Evolutionary conservation across 805 yeast genomes (phyloP).

Genomic region (Saturnispora hagleri): DNA sequence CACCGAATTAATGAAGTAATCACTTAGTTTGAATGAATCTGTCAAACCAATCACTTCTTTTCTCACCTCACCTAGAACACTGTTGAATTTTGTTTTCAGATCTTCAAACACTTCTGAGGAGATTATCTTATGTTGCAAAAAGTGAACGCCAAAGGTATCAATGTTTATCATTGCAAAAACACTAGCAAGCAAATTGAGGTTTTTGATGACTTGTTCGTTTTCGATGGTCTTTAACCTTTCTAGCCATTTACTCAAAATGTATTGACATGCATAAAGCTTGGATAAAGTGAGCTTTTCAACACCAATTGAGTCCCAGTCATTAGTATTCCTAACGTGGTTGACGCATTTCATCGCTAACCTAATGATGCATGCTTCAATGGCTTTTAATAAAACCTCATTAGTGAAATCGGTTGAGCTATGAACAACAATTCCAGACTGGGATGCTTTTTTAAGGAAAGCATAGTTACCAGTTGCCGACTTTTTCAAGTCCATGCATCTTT

Average conservation of each 20-base stretch:
- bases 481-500: constrained; percentile 30
- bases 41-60: constrained; percentile 68
- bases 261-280: constrained; percentile 43
- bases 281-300: constrained; percentile 38
- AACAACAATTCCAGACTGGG: constrained; percentile 23
- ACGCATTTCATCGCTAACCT: constrained; percentile 30
- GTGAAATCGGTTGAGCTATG: constrained; percentile 21
- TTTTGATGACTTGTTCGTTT: constrained; percentile 32
- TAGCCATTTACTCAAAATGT: constrained; percentile 34
- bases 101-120: constrained; percentile 38
- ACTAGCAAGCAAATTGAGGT: constrained; percentile 46
- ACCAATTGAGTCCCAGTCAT: constrained; percentile 39
- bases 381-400: constrained; percentile 26
- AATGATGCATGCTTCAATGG: constrained; percentile 34
- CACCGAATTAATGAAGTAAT: constrained; percentile 72
- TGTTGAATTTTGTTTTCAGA: constrained; percentile 33
- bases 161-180: constrained; percentile 58
- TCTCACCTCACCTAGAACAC: constrained; percentile 44
- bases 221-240: constrained; percentile 20
- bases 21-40: constrained; percentile 77
- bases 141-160: constrained; percentile 62
- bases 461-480: constrained; percentile 34
- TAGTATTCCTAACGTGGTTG: constrained; percentile 26
- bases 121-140: constrained; percentile 55
- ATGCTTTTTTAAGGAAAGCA: constrained; percentile 25